Evolutionary conservation across 208 protist species (phyloP), one percentile per base, ranked within the genome.

Genomic region (Eutreptiella sp.): DNA sequence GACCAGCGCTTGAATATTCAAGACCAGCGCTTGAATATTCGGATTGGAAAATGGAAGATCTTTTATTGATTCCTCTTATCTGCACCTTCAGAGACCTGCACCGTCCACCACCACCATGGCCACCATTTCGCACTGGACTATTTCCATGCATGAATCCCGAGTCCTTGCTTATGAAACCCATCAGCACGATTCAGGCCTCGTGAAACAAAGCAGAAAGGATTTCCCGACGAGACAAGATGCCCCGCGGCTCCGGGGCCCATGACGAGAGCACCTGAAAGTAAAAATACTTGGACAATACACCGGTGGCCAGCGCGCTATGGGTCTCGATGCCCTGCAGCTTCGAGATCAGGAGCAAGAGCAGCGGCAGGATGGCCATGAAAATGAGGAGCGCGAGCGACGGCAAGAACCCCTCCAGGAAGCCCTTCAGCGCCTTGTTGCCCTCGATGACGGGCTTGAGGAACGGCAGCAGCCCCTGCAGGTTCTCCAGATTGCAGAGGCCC

Each of bases 331-430:
- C 32, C n/a, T 57, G n/a, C 1, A 65, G 16, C 16, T 26, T 31
- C 5, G 47, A 11, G 26, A 65, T 14, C 7, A 48, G 42, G 21
- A 3, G 23, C n/a, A 67, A 65, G 5, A 75, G 62, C n/a, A 54
- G 46, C 2, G 66, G 35, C 1, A 76, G 35, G 0, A 76, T 7
- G 0, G 31, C 35, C 48, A 72, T 61, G 24, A 76, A 76, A 3
- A 76, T 68, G 11, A 57, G 54, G 19, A 72, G 28, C 26, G 60
- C 45, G 7, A 76, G 33, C 26, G 50, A 53, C 32, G 71, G 71
- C 24, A 76, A n/a, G 38, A 74, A 70, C 67, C 70, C 70, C 39
- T 69, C 33, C n/a, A 76, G 29, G 27, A 76, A 59, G 59, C 70
- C 62, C 39, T 38, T 29, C 0, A 70, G 16, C 1, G 54, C 19